Base-by-base conservation (phyloP, 768 basidiomycete genomes). In the Boletus vinaceobasis region DNA sequence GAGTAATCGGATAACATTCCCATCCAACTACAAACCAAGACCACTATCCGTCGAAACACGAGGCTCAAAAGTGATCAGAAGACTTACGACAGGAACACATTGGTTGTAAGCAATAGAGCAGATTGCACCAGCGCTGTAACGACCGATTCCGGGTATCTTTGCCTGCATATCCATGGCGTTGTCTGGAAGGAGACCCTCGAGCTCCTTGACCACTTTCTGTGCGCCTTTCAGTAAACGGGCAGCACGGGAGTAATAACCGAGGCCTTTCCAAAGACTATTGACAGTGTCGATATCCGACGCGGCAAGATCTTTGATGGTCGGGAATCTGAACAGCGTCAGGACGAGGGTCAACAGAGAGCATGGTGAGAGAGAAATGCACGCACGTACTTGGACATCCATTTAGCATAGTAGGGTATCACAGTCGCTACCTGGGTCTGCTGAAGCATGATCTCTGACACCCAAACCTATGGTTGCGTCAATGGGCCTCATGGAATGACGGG, bases 361-460 rank as follows among this genome's bases (percentile, higher is more conserved):
- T 11, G 29, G 4, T 1, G 56, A 36, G 31, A 21, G 57, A 36
- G 27, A 36, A 13, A 46, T 14, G 29, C 38, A 43, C 42, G 32
- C 17, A 74, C 81, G 55, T 58, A 90, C 90, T 77, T 86, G 60
- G 77, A 74, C 79, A 95, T 90, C 93, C 93, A 98, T 23, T 80
- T 79, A 49, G 82, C 85, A 70, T 91, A 98, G 71, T 97, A 98
- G 1, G 90, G 90, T 61, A 95, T 93, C n/a, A 96, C 93, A 1
- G 93, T 93, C 5, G 73, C 79, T 33, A 97, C 94, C 69, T 96
- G 93, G 0, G 95, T 98, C 71, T 98, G 95, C 70, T 98, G 95
- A 2, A 95, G 78, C 95, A 97, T 97, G 53, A 97, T 86, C 73
- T 98, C 93, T 14, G 87, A 90, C 23, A 93, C 79, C 89, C 90